Base-by-base conservation (phyloP, 371 early-diverging fungal species). In the Gilbertella persicaria region DNA sequence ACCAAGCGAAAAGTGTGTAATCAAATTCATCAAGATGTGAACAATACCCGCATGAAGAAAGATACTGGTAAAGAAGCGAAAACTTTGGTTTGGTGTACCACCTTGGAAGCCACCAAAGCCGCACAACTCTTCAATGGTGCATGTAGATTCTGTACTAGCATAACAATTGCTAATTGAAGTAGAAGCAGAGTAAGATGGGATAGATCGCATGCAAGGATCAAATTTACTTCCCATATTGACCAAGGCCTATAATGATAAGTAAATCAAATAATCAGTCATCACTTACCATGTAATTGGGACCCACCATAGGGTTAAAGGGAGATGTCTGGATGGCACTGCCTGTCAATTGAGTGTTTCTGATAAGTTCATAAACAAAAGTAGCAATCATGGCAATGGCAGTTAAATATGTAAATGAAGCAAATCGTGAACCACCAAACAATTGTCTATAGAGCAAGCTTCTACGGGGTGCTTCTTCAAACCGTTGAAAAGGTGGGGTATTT, bases 31-130 rank as follows among this genome's bases (percentile, higher is more conserved):
- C 1, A 83, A 12, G 23, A 86, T 62, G 64, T 93, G 94, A 2
- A 91, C 42, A 4, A 90, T 51, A n/a, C 92, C 94, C 19, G 81
- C 90, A 66, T 93, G 94, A 48, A 93, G 62, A 57, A 89, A 89
- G 29, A 92, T 85, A 14, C 92, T 83, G 10, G 75, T 55, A 47
- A 92, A 75, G 55, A 92, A 89, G n/a, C 92, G 74, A 62, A 70
- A 90, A 82, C 89, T 84, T 58, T 91, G 91, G 56, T 87, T 68
- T 0, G 83, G 78, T 49, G 73, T 26, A 39, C 51, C 50, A 12
- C 60, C 23, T 47, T 63, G 44, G 63, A 80, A 58, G 35, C 73
- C 54, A 43, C 69, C 69, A 54, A 84, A 73, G 8, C 73, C 79
- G 60, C 83, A 83, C 7, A 71, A 45, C 17, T 68, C 55, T 12